These are phyloP conservation scores for Cutaneotrichosporon curvatum DNA, from an alignment of 1,284 basidiomycete genomes.

Conservation along the genomic window DNA sequence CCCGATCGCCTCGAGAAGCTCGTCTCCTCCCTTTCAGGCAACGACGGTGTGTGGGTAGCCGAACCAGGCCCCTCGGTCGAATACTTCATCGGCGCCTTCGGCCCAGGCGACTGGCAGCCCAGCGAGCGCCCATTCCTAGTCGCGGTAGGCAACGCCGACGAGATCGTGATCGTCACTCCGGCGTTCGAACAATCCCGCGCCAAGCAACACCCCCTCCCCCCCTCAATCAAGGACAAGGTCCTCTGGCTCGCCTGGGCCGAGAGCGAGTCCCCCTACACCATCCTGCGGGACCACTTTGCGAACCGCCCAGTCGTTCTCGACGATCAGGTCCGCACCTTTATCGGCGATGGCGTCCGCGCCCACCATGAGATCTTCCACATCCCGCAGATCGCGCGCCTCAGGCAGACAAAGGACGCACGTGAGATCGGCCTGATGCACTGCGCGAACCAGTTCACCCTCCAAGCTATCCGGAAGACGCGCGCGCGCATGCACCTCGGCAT, in stretches of 20 bases:
- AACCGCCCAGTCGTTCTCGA: slow-evolving; percentile 52
- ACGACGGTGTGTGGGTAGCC: slow-evolving; percentile 50
- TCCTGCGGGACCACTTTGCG: slow-evolving; percentile 51
- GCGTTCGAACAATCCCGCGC: slow-evolving; percentile 69
- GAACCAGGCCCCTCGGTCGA: slow-evolving; percentile 66
- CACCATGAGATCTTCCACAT: slow-evolving; percentile 30
- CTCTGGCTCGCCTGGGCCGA: slow-evolving; percentile 67
- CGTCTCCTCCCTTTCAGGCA: slow-evolving; percentile 3
- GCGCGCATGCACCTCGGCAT: slow-evolving; percentile 62
- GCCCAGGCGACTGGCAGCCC: slow-evolving; percentile 18
- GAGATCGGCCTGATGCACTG: slow-evolving; percentile 69
- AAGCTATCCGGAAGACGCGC: slow-evolving; percentile 63
- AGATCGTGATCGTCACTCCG: slow-evolving; percentile 62
- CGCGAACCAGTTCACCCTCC: slow-evolving; percentile 70
- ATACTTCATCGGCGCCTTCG: slow-evolving; percentile 66
- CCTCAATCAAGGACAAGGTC: slow-evolving; percentile 42
- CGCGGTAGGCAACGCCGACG: not conserved
- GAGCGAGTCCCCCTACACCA: slow-evolving; percentile 59
- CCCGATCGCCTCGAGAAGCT: slow-evolving; percentile 15
- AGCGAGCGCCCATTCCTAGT: not conserved
- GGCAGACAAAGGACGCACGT: slow-evolving; percentile 64
- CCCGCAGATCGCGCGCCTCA: slow-evolving; percentile 56
- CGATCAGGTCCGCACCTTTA: slow-evolving; percentile 53
- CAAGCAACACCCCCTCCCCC: slow-evolving; percentile 51
- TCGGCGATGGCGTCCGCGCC: slow-evolving; percentile 49